Evolutionary conservation across 345 rosid species (phyloP).

Genomic region (Syzygium aromaticum): DNA sequence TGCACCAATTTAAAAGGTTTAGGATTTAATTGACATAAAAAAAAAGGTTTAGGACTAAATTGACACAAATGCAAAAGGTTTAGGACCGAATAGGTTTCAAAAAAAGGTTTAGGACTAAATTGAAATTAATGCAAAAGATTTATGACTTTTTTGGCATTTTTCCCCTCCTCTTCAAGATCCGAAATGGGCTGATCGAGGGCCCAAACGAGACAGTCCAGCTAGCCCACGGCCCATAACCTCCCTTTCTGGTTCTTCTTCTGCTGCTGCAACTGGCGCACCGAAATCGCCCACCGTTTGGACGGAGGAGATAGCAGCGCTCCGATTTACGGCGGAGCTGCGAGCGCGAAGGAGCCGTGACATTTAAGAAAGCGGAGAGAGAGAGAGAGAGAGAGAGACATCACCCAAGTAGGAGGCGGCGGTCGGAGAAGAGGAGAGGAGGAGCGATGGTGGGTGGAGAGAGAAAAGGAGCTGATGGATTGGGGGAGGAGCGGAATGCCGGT

Average conservation of each 20-base stretch:
- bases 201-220: background rate
- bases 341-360: background rate
- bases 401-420: background rate
- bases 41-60: too few relatives aligned
- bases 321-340: background rate
- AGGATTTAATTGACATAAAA: too few relatives aligned
- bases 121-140: too few relatives aligned
- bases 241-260: background rate
- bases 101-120: too few relatives aligned
- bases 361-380: background rate
- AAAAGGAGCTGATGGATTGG: background rate
- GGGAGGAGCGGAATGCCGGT: background rate
- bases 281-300: background rate
- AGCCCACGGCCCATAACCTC: background rate
- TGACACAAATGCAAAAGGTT: too few relatives aligned
- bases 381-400: background rate
- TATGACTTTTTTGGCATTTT: too few relatives aligned
- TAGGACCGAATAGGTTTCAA: too few relatives aligned
- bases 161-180: background rate
- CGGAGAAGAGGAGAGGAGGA: background rate
- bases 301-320: background rate
- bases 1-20: too few relatives aligned
- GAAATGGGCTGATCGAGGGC: background rate
- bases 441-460: background rate
- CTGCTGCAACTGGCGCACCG: background rate